Conservation (phyloP, 148 eudicot genomes). For the Silene latifolia region DNA sequence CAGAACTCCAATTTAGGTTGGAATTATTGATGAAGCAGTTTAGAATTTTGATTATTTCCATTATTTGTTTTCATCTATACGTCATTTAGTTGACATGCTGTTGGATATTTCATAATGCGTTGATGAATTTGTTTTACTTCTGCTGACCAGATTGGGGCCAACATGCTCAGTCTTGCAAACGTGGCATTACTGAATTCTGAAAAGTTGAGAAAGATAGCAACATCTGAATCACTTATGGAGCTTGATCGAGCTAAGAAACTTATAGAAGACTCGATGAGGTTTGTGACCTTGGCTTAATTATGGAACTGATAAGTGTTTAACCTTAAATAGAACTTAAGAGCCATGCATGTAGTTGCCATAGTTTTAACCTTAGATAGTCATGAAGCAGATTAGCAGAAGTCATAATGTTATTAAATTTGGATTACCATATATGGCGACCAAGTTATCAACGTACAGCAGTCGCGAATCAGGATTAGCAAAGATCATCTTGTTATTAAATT, state of each 20-base stretch:
- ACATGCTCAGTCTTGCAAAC: conserved; percentile 66
- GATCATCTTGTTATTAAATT: not conserved
- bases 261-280: conserved; percentile 62
- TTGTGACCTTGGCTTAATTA: conserved; percentile 20
- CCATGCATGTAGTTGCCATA: not conserved
- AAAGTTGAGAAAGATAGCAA: conserved; percentile 33
- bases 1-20: not conserved
- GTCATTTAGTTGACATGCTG: not conserved
- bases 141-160: conserved; percentile 61
- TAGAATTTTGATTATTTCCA: not conserved
- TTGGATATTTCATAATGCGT: not conserved
- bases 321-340: not conserved
- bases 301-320: not conserved
- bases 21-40: not conserved
- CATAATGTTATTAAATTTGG: not conserved
- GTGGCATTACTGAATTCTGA: conserved; percentile 45
- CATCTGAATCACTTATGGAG: conserved; percentile 47
- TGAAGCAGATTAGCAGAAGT: not conserved
- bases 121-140: conserved; percentile 6
- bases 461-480: too few species aligned
- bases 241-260: conserved; percentile 57
- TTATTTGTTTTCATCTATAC: not conserved
- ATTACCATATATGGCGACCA: not conserved
- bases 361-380: too few species aligned
- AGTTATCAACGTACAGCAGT: not conserved